Evolutionary conservation across 805 yeast genomes (phyloP).

Genomic region (Cyberlindnera euphorbiae): DNA sequence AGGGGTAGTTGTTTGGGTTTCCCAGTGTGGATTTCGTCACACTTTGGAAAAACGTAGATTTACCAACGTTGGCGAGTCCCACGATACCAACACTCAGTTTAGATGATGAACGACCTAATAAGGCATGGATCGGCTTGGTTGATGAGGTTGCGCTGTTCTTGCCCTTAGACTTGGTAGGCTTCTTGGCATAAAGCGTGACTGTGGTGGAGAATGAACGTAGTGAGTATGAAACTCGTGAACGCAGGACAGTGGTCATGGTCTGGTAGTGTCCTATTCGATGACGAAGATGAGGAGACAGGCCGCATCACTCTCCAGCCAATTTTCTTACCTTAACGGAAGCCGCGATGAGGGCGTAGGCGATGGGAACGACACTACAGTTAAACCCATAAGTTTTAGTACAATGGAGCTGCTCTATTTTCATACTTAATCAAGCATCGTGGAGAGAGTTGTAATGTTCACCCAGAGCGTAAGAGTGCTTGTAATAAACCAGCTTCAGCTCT

Average conservation of each 20-base stretch:
- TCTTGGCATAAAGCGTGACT: constrained; percentile 15
- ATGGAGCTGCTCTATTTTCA: no score
- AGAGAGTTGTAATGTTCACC: constrained; percentile 95
- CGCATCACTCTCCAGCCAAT: no score
- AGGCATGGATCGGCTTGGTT: constrained; percentile 8
- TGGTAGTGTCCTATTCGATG: no score
- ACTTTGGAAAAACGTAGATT: constrained; percentile 77
- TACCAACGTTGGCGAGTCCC: constrained; percentile 78
- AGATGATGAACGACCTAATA: constrained; percentile 25
- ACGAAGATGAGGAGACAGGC: no score
- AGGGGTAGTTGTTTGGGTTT: constrained; percentile 77
- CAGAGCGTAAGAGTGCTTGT: constrained; percentile 78
- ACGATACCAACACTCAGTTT: constrained; percentile 54
- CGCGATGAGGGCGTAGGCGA: no score
- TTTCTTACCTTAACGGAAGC: no score
- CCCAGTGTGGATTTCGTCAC: constrained; percentile 66
- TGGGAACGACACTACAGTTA: no score
- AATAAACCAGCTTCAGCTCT: constrained; percentile 69
- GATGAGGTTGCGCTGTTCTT: neutral
- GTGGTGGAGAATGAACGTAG: neutral
- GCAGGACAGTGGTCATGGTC: no score
- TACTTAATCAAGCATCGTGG: constrained; percentile 33
- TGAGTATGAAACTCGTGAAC: no score
- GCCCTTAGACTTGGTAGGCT: constrained; percentile 7
- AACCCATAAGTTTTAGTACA: no score